Conservation (phyloP, 106 monocot genomes). For the Dioscorea alata region DNA sequence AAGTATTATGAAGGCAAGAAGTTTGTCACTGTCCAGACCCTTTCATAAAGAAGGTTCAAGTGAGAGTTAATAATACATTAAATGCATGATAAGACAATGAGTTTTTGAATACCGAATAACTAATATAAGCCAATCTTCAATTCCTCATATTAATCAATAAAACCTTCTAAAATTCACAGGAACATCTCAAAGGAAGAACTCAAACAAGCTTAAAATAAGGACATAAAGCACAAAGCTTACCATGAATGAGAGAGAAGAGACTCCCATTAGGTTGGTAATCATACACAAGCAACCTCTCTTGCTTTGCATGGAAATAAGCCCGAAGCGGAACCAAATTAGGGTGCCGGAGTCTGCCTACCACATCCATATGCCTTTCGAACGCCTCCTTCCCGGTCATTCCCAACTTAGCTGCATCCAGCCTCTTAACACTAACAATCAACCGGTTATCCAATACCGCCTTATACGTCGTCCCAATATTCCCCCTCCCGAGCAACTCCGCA, state of each 20-base stretch:
- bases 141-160: too few relatives aligned
- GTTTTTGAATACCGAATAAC: too few relatives aligned
- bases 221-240: conserved; percentile 14
- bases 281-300: conserved; percentile 84
- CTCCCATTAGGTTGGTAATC: conserved; percentile 89
- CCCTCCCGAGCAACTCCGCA: conserved; percentile 80
- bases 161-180: too few relatives aligned
- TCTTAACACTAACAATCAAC: conserved; percentile 55
- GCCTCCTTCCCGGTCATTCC: conserved; percentile 40
- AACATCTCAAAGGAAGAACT: neutral
- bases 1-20: too few relatives aligned
- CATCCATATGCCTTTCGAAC: conserved; percentile 81
- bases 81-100: too few relatives aligned
- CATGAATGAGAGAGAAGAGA: conserved; percentile 79
- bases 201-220: neutral
- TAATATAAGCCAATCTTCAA: too few relatives aligned
- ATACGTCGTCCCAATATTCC: conserved; percentile 64
- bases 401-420: conserved; percentile 43
- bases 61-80: too few relatives aligned
- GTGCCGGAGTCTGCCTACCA: conserved; percentile 67
- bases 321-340: conserved; percentile 74
- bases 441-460: conserved; percentile 57
- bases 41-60: too few relatives aligned
- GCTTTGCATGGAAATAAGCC: conserved; percentile 81
- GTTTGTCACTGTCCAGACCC: too few relatives aligned